Conservation (phyloP, 2,329 filamentous ascomycete genomes). For the Fusarium ramigenum region DNA sequence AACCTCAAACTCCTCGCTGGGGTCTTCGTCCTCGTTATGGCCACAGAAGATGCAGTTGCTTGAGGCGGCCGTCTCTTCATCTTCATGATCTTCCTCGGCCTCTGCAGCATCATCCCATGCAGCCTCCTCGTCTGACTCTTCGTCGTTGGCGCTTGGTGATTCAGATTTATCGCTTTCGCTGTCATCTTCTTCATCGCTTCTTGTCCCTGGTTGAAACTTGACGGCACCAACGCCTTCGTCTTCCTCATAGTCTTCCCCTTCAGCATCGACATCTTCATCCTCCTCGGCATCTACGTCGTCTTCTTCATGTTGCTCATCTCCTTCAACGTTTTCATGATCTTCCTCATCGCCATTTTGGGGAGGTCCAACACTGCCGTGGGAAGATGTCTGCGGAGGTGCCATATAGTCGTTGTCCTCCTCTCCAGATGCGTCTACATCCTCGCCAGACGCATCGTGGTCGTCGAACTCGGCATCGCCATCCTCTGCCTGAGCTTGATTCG, state of each 20-base stretch:
- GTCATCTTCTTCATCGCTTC: conserved; percentile 60
- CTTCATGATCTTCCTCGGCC: conserved; percentile 63
- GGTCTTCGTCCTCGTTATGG: conserved; percentile 83
- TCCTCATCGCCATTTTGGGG: conserved; percentile 43
- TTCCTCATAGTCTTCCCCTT: conserved; percentile 52
- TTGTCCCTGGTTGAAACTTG: conserved; percentile 62
- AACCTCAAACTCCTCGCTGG: conserved; percentile 81
- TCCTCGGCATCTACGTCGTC: conserved; percentile 42
- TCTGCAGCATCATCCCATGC: conserved; percentile 66
- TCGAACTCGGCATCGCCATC: conserved; percentile 49
- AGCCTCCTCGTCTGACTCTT: conserved; percentile 57
- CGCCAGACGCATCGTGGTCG: conserved; percentile 54
- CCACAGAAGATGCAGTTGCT: conserved; percentile 77
- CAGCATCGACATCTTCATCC: conserved; percentile 51
- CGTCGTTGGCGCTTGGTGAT: conserved; percentile 60
- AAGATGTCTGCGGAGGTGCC: conserved; percentile 40
- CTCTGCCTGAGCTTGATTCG: conserved; percentile 27
- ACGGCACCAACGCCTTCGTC: conserved; percentile 67
- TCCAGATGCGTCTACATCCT: conserved; percentile 55
- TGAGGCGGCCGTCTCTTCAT: conserved; percentile 60
- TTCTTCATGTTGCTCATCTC: conserved; percentile 49
- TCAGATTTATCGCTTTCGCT: conserved; percentile 58
- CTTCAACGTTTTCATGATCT: conserved; percentile 40
- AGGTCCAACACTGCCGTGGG: conserved; percentile 42
- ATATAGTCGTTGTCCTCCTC: conserved; percentile 52